Base-by-base conservation (phyloP, 192 early-diverging fungal species). In the Coemansia sp. region DNA sequence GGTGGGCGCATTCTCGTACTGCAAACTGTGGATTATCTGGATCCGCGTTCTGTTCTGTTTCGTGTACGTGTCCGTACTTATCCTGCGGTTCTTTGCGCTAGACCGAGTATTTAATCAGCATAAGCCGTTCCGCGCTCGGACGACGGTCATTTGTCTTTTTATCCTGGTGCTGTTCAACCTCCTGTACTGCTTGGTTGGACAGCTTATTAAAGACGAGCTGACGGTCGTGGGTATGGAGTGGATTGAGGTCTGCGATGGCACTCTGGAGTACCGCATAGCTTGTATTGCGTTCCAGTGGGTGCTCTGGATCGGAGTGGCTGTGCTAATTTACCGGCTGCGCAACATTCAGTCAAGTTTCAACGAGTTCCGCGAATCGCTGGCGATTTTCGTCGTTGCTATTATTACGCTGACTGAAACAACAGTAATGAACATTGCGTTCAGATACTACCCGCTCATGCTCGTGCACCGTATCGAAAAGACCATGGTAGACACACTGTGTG, bases 281-380 rank as follows among this genome's bases (percentile, higher is more conserved):
- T 69, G 69, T 1, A 24, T 81, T 3, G 24, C 46, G 6, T 11
- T 71, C 4, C 78, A 81, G 56, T 81, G 78, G 78, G 47, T 75
- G 4, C 36, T 72, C 49, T 81, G 78, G 78, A 19, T 45, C 0
- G 68, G 69, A 8, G 69, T 70, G 6, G 68, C 68, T 3, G 61
- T 69, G 39, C 72, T 81, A 6, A 74, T 81, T 12, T 75, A 59
- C 68, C 62, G 77, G 19, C 64, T 79, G 70, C 77, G 77, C 56
- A 79, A 79, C 45, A 79, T 79, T 27, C 78, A 81, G 59, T 72
- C 78, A 40, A 81, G 78, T 49, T 81, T 81, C 41, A 81, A 81
- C 62, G 78, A 81, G 69, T 81, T 75, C 61, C 59, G 41, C 68
- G 73, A 81, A 60, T 81, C 78, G 14, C 51, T 81, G 27, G 62